Conservation (phyloP, 164 flowering plant genomes). For the Akebia trifoliata region DNA sequence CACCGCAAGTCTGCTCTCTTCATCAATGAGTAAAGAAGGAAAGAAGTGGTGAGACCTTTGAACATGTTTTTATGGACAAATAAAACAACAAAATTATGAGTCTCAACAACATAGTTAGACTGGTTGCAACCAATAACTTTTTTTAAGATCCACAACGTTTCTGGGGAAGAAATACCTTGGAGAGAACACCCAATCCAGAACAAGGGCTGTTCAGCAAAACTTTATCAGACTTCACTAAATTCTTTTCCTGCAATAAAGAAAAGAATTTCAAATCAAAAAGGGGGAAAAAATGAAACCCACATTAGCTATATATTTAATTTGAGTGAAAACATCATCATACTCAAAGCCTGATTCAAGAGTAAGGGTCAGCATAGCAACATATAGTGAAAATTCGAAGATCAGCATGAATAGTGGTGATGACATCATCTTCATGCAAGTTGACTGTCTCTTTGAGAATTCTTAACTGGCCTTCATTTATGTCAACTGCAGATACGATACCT, state of each 20-base stretch:
- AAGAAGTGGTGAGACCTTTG: not conserved
- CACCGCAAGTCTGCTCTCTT: slow-evolving; percentile 89
- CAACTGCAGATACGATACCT: slow-evolving; percentile 74
- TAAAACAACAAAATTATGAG: not conserved
- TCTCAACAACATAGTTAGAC: not conserved
- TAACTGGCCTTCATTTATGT: slow-evolving; percentile 66
- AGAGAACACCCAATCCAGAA: slow-evolving; percentile 87
- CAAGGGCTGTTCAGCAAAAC: slow-evolving; percentile 89
- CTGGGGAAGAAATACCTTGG: slow-evolving; percentile 47
- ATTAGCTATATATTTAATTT: no score
- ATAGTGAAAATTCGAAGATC: slow-evolving; percentile 68
- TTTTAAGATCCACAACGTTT: not conserved
- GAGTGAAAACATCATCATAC: no score
- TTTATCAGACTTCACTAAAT: slow-evolving; percentile 44
- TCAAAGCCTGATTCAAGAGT: not conserved
- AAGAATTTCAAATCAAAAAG: no score
- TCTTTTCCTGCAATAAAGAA: slow-evolving; percentile 33
- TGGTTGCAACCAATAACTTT: not conserved
- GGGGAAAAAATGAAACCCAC: no score
- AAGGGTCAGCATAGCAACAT: slow-evolving; percentile 13
- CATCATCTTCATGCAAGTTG: slow-evolving; percentile 46
- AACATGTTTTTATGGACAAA: not conserved
- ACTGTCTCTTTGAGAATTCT: slow-evolving; percentile 81
- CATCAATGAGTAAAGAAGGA: slow-evolving; percentile 9
- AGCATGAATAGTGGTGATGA: slow-evolving; percentile 51